Conservation (phyloP, 1,284 basidiomycete genomes). For the Puccinia coronata region DNA sequence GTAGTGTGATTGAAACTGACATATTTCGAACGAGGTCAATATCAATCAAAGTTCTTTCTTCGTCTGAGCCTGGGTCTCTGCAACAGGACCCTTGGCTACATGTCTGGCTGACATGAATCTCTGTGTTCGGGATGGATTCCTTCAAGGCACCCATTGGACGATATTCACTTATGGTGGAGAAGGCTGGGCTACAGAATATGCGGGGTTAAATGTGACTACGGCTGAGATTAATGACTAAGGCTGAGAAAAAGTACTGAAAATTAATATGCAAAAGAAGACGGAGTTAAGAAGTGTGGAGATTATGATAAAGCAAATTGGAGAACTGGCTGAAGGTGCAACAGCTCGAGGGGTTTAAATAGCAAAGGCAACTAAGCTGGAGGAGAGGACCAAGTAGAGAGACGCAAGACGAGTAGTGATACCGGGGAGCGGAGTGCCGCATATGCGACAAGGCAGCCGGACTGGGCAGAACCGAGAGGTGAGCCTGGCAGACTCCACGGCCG, state of each 20-base stretch:
- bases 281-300: too few species aligned
- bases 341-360: not conserved
- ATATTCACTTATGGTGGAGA: not conserved
- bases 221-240: not conserved
- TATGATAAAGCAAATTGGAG: not conserved
- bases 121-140: not conserved
- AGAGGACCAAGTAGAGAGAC: not conserved
- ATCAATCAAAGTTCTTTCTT: constrained; percentile 75
- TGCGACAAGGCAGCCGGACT: not conserved
- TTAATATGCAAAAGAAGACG: not conserved
- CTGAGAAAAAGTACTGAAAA: not conserved
- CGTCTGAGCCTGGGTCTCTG: constrained; percentile 59
- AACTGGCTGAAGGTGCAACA: not conserved
- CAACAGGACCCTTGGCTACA: not conserved
- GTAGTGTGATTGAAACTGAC: constrained; percentile 61
- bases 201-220: too few species aligned
- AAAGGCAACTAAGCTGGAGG: not conserved
- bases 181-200: not conserved
- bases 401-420: not conserved
- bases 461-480: not conserved
- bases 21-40: constrained; percentile 83
- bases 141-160: not conserved
- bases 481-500: not conserved
- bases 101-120: not conserved
- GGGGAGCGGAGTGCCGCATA: not conserved